Base-by-base conservation (phyloP, 2,329 filamentous ascomycete genomes). In the Fusarium sterilihyphosum region DNA sequence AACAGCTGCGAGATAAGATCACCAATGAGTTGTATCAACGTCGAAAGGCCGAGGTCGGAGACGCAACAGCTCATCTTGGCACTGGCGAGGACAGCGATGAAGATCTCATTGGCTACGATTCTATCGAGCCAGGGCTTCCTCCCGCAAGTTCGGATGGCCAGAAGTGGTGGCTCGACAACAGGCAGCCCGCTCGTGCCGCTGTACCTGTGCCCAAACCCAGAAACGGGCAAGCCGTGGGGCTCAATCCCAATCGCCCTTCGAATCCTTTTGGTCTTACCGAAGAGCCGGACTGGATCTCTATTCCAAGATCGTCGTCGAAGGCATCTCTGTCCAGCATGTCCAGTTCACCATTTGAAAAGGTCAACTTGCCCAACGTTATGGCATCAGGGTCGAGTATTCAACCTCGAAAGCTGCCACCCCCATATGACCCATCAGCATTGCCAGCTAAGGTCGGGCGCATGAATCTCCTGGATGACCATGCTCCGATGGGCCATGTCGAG, bases 201-300 rank as follows among this genome's bases (percentile, higher is more conserved):
- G 85, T 97, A 43, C 86, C 88, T 67, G 90, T 93, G 14, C 93
- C 94, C 2, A 85, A 82, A 46, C 81, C 83, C 13, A 80, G 83
- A 57, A 84, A 85, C 57, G 84, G 86, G 7, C 87, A 88, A 44
- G 86, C 88, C 17, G 87, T 91, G 77, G 84, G 91, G 6, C 88
- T 94, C 29, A 98, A 98, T 80, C 90, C 92, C 3, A 88, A 90
- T 38, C 90, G 94, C 54, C 90, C 91, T 18, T 90, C 93, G 2
- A 98, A 98, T 78, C 96, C 96, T 0, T 98, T 97, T 81, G 88
- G 88, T 3, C 86, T 88, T 2, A 91, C 89, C 4, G 88, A 92
- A 38, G 94, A 97, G 81, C 90, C 92, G 16, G 95, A 98, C 78
- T 98, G 96, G 96, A 90, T 97, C 47, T 88, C 88, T 8, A 85